Percentiles rank a stretch among this genome's conserved stretches.
These are phyloP conservation scores for Pseudonitzschia multistriata DNA, from an alignment of 108 stramenopile species.

Conservation along the genomic window DNA sequence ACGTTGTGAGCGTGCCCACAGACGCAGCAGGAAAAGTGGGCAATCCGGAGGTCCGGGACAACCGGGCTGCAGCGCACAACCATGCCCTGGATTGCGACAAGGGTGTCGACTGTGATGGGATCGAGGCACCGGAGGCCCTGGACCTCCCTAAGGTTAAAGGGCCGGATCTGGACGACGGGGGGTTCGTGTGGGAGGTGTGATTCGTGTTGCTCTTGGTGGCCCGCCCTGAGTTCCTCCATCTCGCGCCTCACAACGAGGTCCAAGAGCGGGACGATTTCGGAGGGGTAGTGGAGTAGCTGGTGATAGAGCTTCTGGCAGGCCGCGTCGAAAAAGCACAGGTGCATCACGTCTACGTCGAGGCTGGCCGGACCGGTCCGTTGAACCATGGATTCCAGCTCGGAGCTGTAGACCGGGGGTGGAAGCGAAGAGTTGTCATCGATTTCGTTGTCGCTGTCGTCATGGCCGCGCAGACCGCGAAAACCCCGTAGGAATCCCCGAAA, in stretches of 20 bases:
- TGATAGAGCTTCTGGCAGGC: slow-evolving; percentile 86
- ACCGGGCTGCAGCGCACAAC: slow-evolving; percentile 91
- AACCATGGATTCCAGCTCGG: slow-evolving; percentile 22
- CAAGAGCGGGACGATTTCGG: slow-evolving; percentile 95
- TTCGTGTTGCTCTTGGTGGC: slow-evolving; percentile 17
- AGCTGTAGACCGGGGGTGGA: slow-evolving; percentile 29
- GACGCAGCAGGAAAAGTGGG: slow-evolving; percentile 90
- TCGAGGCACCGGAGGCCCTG: slow-evolving; percentile 90
- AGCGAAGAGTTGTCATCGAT: slow-evolving; percentile 13
- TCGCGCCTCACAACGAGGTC: slow-evolving; percentile 84
- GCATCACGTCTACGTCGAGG: slow-evolving; percentile 90
- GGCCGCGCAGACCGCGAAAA: slow-evolving; percentile 40
- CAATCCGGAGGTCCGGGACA: slow-evolving; percentile 96
- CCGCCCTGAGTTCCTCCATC: slow-evolving; percentile 38
- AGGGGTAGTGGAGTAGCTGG: slow-evolving; percentile 91
- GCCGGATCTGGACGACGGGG: slow-evolving; percentile 88
- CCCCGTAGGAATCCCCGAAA: slow-evolving; percentile 74
- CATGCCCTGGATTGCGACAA: slow-evolving; percentile 94
- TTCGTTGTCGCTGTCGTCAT: not conserved
- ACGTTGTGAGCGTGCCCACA: slow-evolving; percentile 80
- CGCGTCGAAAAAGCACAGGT: slow-evolving; percentile 84
- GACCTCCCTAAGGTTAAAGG: slow-evolving; percentile 81
- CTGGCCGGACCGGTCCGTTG: slow-evolving; percentile 41
- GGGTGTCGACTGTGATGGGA: slow-evolving; percentile 90
- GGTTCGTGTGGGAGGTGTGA: slow-evolving; percentile 33